Base-by-base conservation (phyloP, 768 basidiomycete species). In the Auriscalpium orientale region DNA sequence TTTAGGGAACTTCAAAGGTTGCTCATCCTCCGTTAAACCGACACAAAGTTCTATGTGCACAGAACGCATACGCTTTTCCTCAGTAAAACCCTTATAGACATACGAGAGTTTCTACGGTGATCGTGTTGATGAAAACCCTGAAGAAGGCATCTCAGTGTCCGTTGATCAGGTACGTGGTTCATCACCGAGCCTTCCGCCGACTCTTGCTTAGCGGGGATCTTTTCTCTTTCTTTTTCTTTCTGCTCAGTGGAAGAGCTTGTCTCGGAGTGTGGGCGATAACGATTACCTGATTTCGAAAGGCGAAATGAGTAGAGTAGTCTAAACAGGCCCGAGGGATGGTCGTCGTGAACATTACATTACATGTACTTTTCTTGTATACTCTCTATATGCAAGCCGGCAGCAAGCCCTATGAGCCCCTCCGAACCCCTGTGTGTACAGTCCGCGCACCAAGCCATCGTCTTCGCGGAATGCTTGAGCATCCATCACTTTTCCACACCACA, bases 111-210 rank as follows among this genome's bases (percentile, higher is more conserved):
- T 78, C 62, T 92, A 87, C 53, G 74, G 62, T 9, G 63, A 69
- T 10, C 71, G 78, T 1, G 68, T 67, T 0, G 81, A 83, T 6
- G 76, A 80, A 60, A 89, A 85, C 58, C 89, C 90, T 0, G 0
- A 91, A 89, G 69, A 92, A 91, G 63, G 89, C 9, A 87, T 91
- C 51, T 78, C 85, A 0, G 73, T 92, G 28, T 67, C 72, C 13
- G 48, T 71, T 3, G 88, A 90, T 18, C 87, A 89, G 76, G 85
- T 85, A 58, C 47, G 72, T 65, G 44, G 49, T 15, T 37, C 15
- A n/a, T 22, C 36, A 9, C 15, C 8, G 18, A 53, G 16, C 7
- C 43, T 57, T 36, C 53, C 37, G n/a, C 22, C n/a, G n/a, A n/a
- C n/a, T n/a, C n/a, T n/a, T n/a, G n/a, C n/a, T n/a, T n/a, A n/a